Percentiles rank a stretch among this genome's conserved stretches.
These are phyloP conservation scores for Daldinia concentrica DNA, from an alignment of 495 filamentous ascomycete genomes.

Conservation along the genomic window DNA sequence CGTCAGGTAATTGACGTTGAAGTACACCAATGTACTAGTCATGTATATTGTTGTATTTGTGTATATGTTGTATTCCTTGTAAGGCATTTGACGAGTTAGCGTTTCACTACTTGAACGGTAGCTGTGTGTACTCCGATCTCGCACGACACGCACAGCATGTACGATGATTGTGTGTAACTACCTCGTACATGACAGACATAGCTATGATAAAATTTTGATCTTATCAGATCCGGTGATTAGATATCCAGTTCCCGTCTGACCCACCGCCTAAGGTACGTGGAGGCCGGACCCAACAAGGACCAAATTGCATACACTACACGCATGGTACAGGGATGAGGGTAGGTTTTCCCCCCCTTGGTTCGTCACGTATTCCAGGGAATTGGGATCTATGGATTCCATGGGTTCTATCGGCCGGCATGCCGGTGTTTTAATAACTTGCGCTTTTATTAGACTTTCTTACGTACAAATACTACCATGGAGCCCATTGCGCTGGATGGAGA, in stretches of 20 bases:
- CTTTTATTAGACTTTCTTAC: neutral
- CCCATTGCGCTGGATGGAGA: neutral
- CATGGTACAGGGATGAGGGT: slow-evolving; percentile 24
- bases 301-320: slow-evolving; percentile 11
- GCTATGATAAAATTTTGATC: slow-evolving; percentile 36
- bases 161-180: slow-evolving; percentile 1
- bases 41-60: slow-evolving; percentile 17
- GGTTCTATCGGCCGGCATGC: neutral
- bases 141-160: slow-evolving; percentile 35
- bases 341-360: slow-evolving; percentile 7
- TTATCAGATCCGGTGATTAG: slow-evolving; percentile 60
- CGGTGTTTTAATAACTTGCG: neutral
- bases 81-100: slow-evolving; percentile 17
- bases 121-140: slow-evolving; percentile 41
- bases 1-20: neutral
- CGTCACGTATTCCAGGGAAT: slow-evolving; percentile 6
- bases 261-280: slow-evolving; percentile 1
- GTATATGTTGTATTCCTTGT: neutral
- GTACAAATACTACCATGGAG: neutral
- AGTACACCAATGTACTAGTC: slow-evolving; percentile 8
- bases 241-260: slow-evolving; percentile 38
- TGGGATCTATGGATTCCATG: neutral
- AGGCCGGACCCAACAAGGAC: neutral
- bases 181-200: neutral
- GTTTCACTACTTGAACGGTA: slow-evolving; percentile 1